Conservation (phyloP, 164 flowering plant species). For the Tinospora cordifolia region DNA sequence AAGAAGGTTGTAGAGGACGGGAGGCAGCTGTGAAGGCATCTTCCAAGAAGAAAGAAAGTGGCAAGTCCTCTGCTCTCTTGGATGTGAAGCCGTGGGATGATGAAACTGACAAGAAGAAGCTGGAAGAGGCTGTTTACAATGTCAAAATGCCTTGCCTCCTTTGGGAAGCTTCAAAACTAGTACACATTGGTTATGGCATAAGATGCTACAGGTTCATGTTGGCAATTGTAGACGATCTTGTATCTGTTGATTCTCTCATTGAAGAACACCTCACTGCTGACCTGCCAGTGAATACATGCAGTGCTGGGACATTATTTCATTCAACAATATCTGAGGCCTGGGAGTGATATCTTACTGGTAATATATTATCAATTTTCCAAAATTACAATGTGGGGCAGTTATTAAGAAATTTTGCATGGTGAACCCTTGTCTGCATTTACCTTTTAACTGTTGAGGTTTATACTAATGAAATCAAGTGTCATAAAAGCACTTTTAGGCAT, state of each 20-base stretch:
- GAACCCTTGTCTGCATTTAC: slow-evolving; percentile 3
- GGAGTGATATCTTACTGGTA: not conserved
- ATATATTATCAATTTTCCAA: not conserved
- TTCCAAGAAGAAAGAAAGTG: slow-evolving; percentile 92
- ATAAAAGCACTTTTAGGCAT: not conserved
- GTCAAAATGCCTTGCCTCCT: slow-evolving; percentile 69
- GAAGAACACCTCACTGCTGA: slow-evolving; percentile 74
- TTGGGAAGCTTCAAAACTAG: slow-evolving; percentile 73
- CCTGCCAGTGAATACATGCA: slow-evolving; percentile 73
- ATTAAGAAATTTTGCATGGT: not conserved
- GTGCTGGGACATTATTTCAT: slow-evolving; percentile 94
- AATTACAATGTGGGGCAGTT: not conserved
- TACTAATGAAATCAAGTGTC: not conserved
- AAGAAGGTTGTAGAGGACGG: slow-evolving; percentile 78
- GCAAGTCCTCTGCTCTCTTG: slow-evolving; percentile 91
- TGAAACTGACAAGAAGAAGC: slow-evolving; percentile 95
- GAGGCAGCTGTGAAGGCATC: slow-evolving; percentile 56
- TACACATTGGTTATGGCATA: slow-evolving; percentile 92
- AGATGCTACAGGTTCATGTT: slow-evolving; percentile 85
- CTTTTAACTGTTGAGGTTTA: not conserved
- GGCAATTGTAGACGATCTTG: slow-evolving; percentile 86
- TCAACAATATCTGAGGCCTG: slow-evolving; percentile 62
- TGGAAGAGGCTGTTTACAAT: slow-evolving; percentile 79
- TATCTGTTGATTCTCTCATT: slow-evolving; percentile 71
- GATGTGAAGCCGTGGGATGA: slow-evolving; percentile 99